A percentile compares a stretch with the other conserved stretches of the same genome.
Evolutionary conservation across 2,329 filamentous ascomycete species (phyloP).

Genomic region (Neodidymelliopsis sp.): DNA sequence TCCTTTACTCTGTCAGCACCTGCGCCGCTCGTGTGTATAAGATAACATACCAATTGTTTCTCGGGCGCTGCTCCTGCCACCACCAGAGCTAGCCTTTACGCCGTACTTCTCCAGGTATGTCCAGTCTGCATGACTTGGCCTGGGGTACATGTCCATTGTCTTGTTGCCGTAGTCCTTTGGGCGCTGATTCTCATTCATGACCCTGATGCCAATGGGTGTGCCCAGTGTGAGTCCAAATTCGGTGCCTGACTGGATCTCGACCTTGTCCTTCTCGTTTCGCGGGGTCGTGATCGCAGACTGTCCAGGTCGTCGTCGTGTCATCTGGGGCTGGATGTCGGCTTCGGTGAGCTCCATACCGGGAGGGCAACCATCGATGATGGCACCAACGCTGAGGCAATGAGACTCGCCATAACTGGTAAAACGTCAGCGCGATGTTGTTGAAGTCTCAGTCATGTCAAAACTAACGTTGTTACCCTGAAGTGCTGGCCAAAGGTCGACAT

Average conservation of each 20-base stretch:
- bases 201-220: conserved; percentile 86
- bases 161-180: conserved; percentile 89
- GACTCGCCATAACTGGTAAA: conserved; percentile 75
- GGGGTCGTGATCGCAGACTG: conserved; percentile 92
- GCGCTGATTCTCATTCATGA: conserved; percentile 91
- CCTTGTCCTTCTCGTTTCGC: conserved; percentile 88
- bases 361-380: conserved; percentile 92
- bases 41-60: conserved; percentile 80
- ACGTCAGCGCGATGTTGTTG: conserved; percentile 18
- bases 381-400: conserved; percentile 91
- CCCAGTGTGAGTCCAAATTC: conserved; percentile 90
- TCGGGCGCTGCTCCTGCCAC: conserved; percentile 87
- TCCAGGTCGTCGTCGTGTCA: conserved; percentile 87
- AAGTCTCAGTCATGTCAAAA: conserved; percentile 20
- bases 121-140: conserved; percentile 93
- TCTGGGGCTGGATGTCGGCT: conserved; percentile 89
- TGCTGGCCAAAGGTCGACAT: conserved; percentile 82
- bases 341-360: conserved; percentile 87
- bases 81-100: conserved; percentile 87
- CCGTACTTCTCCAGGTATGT: conserved; percentile 98
- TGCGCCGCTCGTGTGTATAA: not conserved
- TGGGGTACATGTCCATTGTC: conserved; percentile 91
- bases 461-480: conserved; percentile 84
- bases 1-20: conserved; percentile 53
- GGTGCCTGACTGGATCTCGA: conserved; percentile 91